These are phyloP conservation scores for Amanita rubescens DNA, from an alignment of 768 basidiomycete genomes.

Conservation along the genomic window DNA sequence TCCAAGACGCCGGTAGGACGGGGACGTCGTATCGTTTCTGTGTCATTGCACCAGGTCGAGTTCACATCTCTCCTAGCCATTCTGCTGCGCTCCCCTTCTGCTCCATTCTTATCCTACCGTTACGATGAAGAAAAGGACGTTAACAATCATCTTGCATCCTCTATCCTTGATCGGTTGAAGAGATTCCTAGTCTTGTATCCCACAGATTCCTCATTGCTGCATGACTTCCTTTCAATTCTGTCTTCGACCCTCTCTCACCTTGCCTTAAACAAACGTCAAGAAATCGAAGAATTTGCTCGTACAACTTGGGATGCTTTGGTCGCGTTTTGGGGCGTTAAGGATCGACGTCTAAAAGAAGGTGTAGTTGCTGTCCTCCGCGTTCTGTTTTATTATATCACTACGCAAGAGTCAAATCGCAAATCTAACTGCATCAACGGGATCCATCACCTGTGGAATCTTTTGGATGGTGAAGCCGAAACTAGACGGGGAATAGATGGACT, in stretches of 20 bases:
- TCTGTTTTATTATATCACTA: conserved; percentile 65
- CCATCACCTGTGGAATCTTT: conserved; percentile 41
- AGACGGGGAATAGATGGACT: conserved; percentile 62
- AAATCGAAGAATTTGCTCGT: conserved; percentile 53
- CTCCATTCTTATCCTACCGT: conserved; percentile 43
- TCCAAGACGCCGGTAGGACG: conserved; percentile 14
- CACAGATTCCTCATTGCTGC: conserved; percentile 70
- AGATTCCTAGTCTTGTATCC: conserved; percentile 62
- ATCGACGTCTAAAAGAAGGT: conserved; percentile 68
- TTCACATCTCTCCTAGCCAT: conserved; percentile 57
- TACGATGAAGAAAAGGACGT: conserved; percentile 2
- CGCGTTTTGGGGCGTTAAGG: conserved; percentile 73
- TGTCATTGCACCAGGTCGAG: conserved; percentile 61
- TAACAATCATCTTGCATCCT: conserved; percentile 31
- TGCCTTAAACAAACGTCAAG: conserved; percentile 63
- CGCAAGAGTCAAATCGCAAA: conserved; percentile 18
- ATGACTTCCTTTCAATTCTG: conserved; percentile 63
- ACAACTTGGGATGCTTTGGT: conserved; percentile 59
- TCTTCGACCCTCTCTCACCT: conserved; percentile 66
- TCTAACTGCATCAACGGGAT: conserved; percentile 41
- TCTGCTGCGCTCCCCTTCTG: conserved; percentile 48
- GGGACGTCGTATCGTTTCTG: conserved; percentile 18
- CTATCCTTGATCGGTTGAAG: conserved; percentile 43
- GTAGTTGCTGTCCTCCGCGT: conserved; percentile 65
- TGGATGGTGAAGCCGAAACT: conserved; percentile 57